Evolutionary conservation across 140 eudicot species (phyloP).

Genomic region (Flaveria floridana): DNA sequence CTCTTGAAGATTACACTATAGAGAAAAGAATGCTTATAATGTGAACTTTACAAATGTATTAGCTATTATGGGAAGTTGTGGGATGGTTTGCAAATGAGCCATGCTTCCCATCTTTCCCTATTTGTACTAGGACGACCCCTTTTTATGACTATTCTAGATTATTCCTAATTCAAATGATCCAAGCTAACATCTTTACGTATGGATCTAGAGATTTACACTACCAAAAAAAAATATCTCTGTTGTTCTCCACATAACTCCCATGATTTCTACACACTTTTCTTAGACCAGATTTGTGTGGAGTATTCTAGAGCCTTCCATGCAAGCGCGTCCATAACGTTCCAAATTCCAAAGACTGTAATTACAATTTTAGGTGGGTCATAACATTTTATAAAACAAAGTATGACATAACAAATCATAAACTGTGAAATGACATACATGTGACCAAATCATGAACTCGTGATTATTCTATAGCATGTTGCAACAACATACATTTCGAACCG

Average conservation of each 20-base stretch:
- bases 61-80: too few relatives aligned
- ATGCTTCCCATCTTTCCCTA: too few relatives aligned
- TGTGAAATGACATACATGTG: background rate
- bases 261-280: background rate
- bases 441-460: background rate
- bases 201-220: background rate
- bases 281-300: background rate
- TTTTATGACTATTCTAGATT: background rate
- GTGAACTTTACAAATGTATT: too few relatives aligned
- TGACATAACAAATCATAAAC: background rate
- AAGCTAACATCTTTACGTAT: background rate
- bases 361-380: too few relatives aligned
- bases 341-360: too few relatives aligned
- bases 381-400: background rate
- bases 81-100: too few relatives aligned
- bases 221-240: too few relatives aligned
- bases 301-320: background rate
- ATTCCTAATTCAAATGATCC: background rate
- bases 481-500: background rate
- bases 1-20: too few relatives aligned
- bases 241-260: background rate
- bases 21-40: too few relatives aligned
- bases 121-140: too few relatives aligned
- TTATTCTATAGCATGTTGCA: constrained; percentile 12
- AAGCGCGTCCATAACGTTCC: background rate